Base-by-base conservation (phyloP, 1,284 basidiomycete genomes). In the Malassezia arunalokei region DNA sequence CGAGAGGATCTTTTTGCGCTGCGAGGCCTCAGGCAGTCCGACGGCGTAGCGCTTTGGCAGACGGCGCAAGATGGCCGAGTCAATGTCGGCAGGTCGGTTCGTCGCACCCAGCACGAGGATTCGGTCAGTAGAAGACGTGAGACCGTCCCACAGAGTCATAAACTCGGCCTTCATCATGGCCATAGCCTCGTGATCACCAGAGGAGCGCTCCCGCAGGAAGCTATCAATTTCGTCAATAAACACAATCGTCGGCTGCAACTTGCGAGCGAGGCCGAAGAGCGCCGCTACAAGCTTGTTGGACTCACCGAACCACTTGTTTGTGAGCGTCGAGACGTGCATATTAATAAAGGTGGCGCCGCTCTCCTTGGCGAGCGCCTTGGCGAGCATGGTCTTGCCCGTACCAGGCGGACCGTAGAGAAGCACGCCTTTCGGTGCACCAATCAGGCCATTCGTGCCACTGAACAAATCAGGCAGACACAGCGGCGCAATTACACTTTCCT, bases 111-210 rank as follows among this genome's bases (percentile, higher is more conserved):
- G 81, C 5, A 99, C 87, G 58, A 98, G 75, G 65, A 99, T 92
- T 20, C 89, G 80, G 45, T 79, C 77, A 12, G 76, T 80, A 3
- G 82, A 83, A 0, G 88, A 90, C 1, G 84, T 81, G n/a, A 98
- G 78, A 3, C 94, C 94, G 73, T 99, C 94, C 94, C 94, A 98
- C 33, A 95, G 78, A 83, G 89, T 94, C 91, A 98, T 95, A 73
- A 98, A 98, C 72, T 99, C 92, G 1, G 92, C 92, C 77, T 99
- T 98, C 83, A 98, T 94, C 90, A 96, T 96, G 5, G 85, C 88
- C 27, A 90, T 96, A 42, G 91, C 92, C 70, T 98, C 94, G 74
- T 99, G 94, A 68, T 98, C 94, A 9, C 85, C 84, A 48, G 82
- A 81, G 9, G 76, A 76, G 57, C 94, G 79, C 73, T 95, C 88